Base-by-base conservation (phyloP, 176 grass and related monocot species). In the Phoenix dactylifera region DNA sequence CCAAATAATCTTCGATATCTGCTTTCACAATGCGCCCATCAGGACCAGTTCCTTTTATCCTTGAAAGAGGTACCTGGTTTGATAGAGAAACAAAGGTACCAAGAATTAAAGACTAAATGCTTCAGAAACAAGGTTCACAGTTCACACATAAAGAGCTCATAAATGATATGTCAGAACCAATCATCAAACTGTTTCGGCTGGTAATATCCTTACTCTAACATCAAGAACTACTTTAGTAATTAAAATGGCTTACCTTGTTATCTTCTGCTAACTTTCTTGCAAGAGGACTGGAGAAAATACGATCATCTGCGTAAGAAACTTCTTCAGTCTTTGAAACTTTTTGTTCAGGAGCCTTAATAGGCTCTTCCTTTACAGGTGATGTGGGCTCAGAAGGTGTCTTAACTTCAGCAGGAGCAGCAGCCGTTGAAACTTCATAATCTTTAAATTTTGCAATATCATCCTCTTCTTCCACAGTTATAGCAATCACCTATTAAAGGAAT, bases 261-360 rank as follows among this genome's bases (percentile, higher is more conserved):
- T 97, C 92, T 76, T 91, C 92, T 29, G 92, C 92, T 50, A 91
- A 72, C 75, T 97, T 97, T 64, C 92, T 84, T 35, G 92, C 92
- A 58, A 88, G 81, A 68, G 92, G 92, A 25, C 87, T 91, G 52
- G 81, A 58, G 53, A 91, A 97, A 68, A 97, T 88, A 25, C 92
- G 69, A 25, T 91, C 87, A 23, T 83, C 84, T 58, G 71, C 39
- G 63, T 49, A 72, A 74, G 77, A 87, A 76, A 55, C 16, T 54
- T 88, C 72, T 67, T 88, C 81, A 1, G 52, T 77, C 59, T 78
- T 88, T 29, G 72, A 1, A 24, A 78, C 76, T 79, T 85, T 77
- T 0, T 63, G 78, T 49, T 80, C 92, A 71, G 72, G 77, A 59
- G 51, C 18, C 70, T 72, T 79, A 51, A 59, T 4, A 74, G 72